Conservation (phyloP, 441 rosid species). For the Aleurites moluccanus region DNA sequence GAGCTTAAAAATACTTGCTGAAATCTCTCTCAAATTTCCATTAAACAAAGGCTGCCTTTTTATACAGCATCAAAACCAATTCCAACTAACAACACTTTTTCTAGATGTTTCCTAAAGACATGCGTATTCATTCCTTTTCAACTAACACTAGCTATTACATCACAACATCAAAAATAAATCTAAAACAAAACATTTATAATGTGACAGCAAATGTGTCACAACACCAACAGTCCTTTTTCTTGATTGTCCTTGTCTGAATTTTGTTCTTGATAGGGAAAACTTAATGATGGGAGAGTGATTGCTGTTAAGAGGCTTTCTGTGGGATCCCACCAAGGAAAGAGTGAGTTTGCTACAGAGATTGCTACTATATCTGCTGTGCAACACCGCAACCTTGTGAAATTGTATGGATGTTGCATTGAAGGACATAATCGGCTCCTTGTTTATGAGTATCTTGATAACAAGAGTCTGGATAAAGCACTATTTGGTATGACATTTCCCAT, state of each 20-base stretch:
- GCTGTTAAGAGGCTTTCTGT: slow-evolving; percentile 49
- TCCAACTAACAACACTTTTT: too few species aligned
- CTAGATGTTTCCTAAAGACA: too few species aligned
- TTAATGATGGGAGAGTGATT: slow-evolving; percentile 45
- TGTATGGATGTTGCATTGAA: slow-evolving; percentile 66
- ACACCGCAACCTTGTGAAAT: slow-evolving; percentile 71
- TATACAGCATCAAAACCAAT: too few species aligned
- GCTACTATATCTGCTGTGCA: slow-evolving; percentile 59
- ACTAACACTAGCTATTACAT: too few species aligned
- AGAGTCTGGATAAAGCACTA: slow-evolving; percentile 63
- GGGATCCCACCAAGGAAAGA: slow-evolving; percentile 41
- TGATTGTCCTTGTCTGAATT: background rate
- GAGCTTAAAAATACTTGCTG: too few species aligned
- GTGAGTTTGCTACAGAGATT: slow-evolving; percentile 44
- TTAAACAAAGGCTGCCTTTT: too few species aligned
- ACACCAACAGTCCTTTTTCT: too few species aligned
- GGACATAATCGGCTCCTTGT: slow-evolving; percentile 56
- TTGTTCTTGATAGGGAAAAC: slow-evolving; percentile 35
- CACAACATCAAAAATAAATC: too few species aligned
- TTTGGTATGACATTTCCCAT: slow-evolving; percentile 38
- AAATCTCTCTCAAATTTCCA: too few species aligned
- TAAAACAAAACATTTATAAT: too few species aligned
- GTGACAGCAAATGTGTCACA: too few species aligned
- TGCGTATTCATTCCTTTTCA: too few species aligned
- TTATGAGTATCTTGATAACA: slow-evolving; percentile 63